Evolutionary conservation across 768 basidiomycete species (phyloP), one percentile per base, ranked within the genome.

Genomic region (Lactarius quietus): DNA sequence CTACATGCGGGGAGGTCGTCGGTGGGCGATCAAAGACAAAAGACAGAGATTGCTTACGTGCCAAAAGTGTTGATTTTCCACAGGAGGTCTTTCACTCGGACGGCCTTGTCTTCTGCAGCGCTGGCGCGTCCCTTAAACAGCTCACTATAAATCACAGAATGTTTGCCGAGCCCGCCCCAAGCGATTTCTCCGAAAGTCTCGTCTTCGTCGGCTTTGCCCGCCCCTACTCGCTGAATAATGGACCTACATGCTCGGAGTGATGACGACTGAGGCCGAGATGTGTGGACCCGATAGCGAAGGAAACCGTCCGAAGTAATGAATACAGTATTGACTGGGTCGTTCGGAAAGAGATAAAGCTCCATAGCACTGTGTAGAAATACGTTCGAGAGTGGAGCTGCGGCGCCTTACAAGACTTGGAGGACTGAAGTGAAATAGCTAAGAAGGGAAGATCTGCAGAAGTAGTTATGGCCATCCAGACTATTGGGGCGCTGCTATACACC

Each of bases 341-440:
- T 81, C 33, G 80, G 81, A 20, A 81, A 72, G 57, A 86, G 79
- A 71, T 82, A 84, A 18, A 85, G 75, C 61, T 84, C 81, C 83
- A 85, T 84, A 33, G 53, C 33, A 36, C 35, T 20, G 26, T 35
- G 59, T 57, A 38, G 43, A 36, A 61, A n/a, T n/a, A n/a, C n/a
- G n/a, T n/a, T n/a, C n/a, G n/a, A 26, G n/a, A 45, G 66, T 57
- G 64, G 64, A 65, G 64, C 56, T 51, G 60, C 48, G 38, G 64
- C 64, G 53, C n/a, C 45, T 48, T 48, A 48, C 9, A 26, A 48
- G 20, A 45, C 41, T n/a, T n/a, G 20, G 41, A 43, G 3, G n/a
- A 23, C n/a, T 26, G 48, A 4, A 51, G 14, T 51, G 48, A 51
- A 14, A 51, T 48, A 6, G 45, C 38, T 39, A 38, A 14, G 45